Base-by-base conservation (phyloP, 345 rosid genomes). In the Eucalyptus sp. region DNA sequence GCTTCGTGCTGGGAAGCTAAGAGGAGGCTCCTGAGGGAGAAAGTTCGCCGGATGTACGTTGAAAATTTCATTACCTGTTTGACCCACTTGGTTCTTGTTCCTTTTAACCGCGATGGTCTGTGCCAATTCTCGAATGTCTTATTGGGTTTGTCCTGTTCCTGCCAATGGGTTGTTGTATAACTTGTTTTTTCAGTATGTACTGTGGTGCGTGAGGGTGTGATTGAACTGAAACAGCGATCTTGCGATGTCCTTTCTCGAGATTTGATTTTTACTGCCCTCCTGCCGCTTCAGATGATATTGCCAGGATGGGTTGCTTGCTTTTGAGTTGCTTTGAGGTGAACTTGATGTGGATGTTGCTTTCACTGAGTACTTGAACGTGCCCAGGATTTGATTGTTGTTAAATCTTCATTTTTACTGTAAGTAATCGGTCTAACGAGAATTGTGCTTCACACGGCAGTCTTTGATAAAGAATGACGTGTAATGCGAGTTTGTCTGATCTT, bases 1-100 rank as follows among this genome's bases (percentile, higher is more conserved):
- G 58, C 58, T 52, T 52, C 58, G 58, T 52, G 24, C 58, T 52
- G 58, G 10, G 58, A 52, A 20, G 93, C 94, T 87, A 96, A 92
- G 95, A 93, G 93, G 97, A 92, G 89, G 71, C 93, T 88, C 83
- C 91, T 96, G 97, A 94, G 96, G 71, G 98, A 95, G 88, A 94
- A 96, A 96, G 98, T 96, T 86, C 95, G 98, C 89, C 87, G 93
- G 90, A 97, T 97, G 99, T 96, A 94, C 88, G 96, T 56, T n/a
- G 54, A 43, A n/a, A 81, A 27, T 27, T 62, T 60, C 62, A 16
- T 51, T 13, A 33, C 64, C 3, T 13, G 17, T 31, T 37, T 33
- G 87, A 50, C 60, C 87, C 5, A 2, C 27, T 86, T 18, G 56
- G 31, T 86, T 51, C 87, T 51, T 41, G 43, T 31, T 86, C 37